Percentiles rank a stretch among this genome's conserved stretches.
phyloP scores from a whole-genome alignment of 2,329 filamentous ascomycete species.

The Lecanicillium sp. region DNA sequence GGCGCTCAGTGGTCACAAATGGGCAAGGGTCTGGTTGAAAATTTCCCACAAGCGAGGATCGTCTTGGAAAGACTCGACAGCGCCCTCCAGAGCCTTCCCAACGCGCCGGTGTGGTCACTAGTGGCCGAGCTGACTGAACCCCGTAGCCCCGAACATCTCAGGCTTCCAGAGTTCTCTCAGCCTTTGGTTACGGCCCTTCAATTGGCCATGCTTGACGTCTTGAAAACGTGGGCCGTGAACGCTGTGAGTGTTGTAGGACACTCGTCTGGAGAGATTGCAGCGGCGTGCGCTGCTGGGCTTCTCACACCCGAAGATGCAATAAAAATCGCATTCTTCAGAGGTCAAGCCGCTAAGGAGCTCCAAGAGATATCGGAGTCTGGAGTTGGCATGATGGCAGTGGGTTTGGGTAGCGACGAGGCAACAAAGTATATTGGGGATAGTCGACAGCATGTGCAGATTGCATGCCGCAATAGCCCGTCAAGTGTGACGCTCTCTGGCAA shows the following conservation, averaged over 20 bases:
- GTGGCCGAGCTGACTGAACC: neutral
- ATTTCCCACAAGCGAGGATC: neutral
- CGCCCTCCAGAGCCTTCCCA: neutral
- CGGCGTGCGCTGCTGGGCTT: slow-evolving; percentile 25
- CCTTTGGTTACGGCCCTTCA: slow-evolving; percentile 7
- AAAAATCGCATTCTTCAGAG: slow-evolving; percentile 16
- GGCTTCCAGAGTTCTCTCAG: too few relatives aligned
- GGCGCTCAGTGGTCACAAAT: slow-evolving; percentile 23
- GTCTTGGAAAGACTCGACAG: neutral
- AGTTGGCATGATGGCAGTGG: slow-evolving; percentile 7
- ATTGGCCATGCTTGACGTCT: slow-evolving; percentile 13
- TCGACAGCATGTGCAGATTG: slow-evolving; percentile 3
- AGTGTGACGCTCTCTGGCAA: slow-evolving; percentile 30
- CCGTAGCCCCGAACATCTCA: neutral
- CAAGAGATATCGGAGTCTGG: neutral
- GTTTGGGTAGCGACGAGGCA: slow-evolving; percentile 4
- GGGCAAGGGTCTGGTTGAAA: slow-evolving; percentile 20
- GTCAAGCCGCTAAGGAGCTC: too few relatives aligned
- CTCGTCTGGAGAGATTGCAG: slow-evolving; percentile 22
- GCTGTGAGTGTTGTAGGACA: slow-evolving; percentile 15
- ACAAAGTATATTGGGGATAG: neutral
- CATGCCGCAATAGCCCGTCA: slow-evolving; percentile 34
- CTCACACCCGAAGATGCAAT: slow-evolving; percentile 13
- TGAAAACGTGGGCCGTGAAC: slow-evolving; percentile 9
- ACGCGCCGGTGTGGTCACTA: neutral